Conservation (phyloP, 1,139 yeast species). For the Schizosaccharomyces versatilis region DNA sequence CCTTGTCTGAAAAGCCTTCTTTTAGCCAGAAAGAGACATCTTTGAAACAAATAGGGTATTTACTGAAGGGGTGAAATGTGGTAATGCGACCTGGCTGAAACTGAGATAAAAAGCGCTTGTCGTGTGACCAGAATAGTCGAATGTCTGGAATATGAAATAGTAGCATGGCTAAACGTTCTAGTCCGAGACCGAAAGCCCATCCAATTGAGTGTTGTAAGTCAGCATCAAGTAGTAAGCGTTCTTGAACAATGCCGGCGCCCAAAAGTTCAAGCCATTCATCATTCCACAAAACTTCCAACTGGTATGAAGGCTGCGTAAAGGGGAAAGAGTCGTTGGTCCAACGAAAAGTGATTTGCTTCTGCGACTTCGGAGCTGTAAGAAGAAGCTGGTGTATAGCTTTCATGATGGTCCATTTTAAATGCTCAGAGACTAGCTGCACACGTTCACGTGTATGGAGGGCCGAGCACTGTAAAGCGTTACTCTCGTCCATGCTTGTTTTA, state of each 20-base stretch:
- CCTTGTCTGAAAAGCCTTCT: slow-evolving; percentile 49
- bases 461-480: slow-evolving; percentile 58
- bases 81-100: slow-evolving; percentile 42
- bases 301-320: slow-evolving; percentile 98
- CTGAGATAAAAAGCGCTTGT: slow-evolving; percentile 55
- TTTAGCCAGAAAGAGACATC: slow-evolving; percentile 80
- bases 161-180: slow-evolving; percentile 89
- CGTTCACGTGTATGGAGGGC: slow-evolving; percentile 60
- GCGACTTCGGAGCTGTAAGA: slow-evolving; percentile 36
- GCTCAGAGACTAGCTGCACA: slow-evolving; percentile 57
- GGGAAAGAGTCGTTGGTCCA: slow-evolving; percentile 97
- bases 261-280: slow-evolving; percentile 96
- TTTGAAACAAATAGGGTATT: slow-evolving; percentile 66
- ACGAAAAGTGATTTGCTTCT: slow-evolving; percentile 57
- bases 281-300: slow-evolving; percentile 96
- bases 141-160: slow-evolving; percentile 89
- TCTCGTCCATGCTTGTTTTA: slow-evolving; percentile 20
- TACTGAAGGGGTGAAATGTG: slow-evolving; percentile 71
- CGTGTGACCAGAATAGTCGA: slow-evolving; percentile 74
- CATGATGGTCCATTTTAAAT: not conserved
- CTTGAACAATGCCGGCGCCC: slow-evolving; percentile 77
- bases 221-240: slow-evolving; percentile 52
- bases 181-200: slow-evolving; percentile 96
- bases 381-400: slow-evolving; percentile 21
- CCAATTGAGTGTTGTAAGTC: slow-evolving; percentile 31